These are phyloP conservation scores for Spizellomyces punctatus DNA, from an alignment of 192 early-diverging fungal genomes.

Conservation along the genomic window DNA sequence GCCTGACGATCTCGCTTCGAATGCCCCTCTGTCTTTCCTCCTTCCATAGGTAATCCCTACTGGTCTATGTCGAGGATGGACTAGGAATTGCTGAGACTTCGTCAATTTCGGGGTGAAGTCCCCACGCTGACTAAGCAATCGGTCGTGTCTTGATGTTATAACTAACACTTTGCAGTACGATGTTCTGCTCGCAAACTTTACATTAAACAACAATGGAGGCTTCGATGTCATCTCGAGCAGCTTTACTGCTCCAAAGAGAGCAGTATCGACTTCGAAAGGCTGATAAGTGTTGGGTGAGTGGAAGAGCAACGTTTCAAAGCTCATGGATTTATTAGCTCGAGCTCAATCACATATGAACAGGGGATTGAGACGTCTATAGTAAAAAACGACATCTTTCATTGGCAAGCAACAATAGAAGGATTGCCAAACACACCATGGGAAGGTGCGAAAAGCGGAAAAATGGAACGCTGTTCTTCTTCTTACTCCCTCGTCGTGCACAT, in stretches of 20 bases:
- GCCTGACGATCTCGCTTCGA: too few species aligned
- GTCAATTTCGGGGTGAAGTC: too few species aligned
- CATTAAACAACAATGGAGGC: too few species aligned
- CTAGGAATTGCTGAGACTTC: too few species aligned
- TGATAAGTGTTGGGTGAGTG: constrained; percentile 35
- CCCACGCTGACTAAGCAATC: too few species aligned
- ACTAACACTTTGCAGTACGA: too few species aligned
- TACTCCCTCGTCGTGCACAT: neutral
- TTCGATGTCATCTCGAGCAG: constrained; percentile 44
- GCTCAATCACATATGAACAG: constrained; percentile 23
- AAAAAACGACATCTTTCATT: constrained; percentile 47
- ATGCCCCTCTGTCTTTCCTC: too few species aligned
- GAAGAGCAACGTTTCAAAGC: neutral
- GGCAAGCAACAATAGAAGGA: constrained; percentile 45
- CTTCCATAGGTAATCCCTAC: too few species aligned
- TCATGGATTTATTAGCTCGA: neutral
- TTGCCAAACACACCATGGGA: constrained; percentile 51
- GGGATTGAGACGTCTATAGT: constrained; percentile 38
- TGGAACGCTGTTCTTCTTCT: neutral
- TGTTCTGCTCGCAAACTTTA: too few species aligned
- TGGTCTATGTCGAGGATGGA: too few species aligned
- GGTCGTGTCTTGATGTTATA: too few species aligned
- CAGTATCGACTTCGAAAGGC: constrained; percentile 32
- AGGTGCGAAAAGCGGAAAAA: constrained; percentile 28
- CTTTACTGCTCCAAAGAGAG: constrained; percentile 46